These are phyloP conservation scores for Neobulgaria alba DNA, from an alignment of 2,329 filamentous ascomycete species.

Conservation along the genomic window DNA sequence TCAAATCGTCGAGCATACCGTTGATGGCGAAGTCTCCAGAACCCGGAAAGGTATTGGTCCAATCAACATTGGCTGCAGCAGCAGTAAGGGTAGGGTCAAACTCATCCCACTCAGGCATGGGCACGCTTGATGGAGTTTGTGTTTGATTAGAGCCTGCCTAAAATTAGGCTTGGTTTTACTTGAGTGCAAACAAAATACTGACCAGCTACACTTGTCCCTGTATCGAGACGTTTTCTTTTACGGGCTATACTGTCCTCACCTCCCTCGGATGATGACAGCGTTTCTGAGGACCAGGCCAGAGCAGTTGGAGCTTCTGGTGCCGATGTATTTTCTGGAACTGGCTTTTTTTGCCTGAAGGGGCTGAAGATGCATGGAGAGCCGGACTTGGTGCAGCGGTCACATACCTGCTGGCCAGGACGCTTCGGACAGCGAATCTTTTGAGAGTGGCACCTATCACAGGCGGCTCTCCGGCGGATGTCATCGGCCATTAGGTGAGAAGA, in stretches of 20 bases:
- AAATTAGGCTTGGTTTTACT: too few relatives aligned
- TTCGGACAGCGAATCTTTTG: conserved; percentile 41
- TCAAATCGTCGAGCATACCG: not conserved
- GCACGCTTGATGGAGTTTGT: too few relatives aligned
- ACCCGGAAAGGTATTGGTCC: not conserved
- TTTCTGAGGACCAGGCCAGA: too few relatives aligned
- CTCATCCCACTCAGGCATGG: too few relatives aligned
- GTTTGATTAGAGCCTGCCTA: too few relatives aligned
- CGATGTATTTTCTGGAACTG: conserved; percentile 1
- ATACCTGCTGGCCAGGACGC: conserved; percentile 29
- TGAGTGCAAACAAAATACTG: too few relatives aligned
- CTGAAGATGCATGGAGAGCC: conserved; percentile 36
- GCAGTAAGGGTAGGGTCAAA: too few relatives aligned
- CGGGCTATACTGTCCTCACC: too few relatives aligned
- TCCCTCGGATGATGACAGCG: too few relatives aligned
- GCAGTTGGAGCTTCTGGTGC: not conserved
- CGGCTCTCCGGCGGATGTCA: conserved; percentile 19
- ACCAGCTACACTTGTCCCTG: not conserved
- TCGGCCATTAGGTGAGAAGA: conserved; percentile 17
- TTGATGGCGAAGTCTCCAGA: not conserved
- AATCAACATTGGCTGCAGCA: not conserved
- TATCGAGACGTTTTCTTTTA: not conserved
- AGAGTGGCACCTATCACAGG: conserved; percentile 38
- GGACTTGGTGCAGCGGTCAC: conserved; percentile 36
- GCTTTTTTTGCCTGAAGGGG: conserved; percentile 27